phyloP scores from a whole-genome alignment of 352 stramenopile species.

The Globisporangium carolinianum region DNA sequence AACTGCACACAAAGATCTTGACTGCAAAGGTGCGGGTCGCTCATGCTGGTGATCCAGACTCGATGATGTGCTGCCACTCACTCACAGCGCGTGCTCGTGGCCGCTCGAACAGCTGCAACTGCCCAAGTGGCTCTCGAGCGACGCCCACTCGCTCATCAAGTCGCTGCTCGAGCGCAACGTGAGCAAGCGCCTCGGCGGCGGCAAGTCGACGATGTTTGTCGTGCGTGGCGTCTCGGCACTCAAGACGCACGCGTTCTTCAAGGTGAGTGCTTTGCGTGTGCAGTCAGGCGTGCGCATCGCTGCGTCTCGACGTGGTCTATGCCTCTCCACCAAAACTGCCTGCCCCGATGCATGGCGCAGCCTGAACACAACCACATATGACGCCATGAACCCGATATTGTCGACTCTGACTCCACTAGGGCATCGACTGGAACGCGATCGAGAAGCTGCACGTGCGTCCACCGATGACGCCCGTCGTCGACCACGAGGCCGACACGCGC shows the following conservation, averaged over 20 bases:
- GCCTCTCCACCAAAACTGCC: no score
- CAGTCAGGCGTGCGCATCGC: no score
- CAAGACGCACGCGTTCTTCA: conserved; percentile 94
- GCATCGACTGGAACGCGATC: conserved; percentile 91
- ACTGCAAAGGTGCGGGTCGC: conserved; percentile 41
- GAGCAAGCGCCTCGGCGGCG: conserved; percentile 89
- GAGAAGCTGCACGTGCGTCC: conserved; percentile 86
- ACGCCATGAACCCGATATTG: no score
- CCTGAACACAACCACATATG: no score
- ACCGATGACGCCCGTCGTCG: conserved; percentile 85
- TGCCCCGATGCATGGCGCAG: no score
- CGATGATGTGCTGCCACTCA: no score
- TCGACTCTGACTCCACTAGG: conserved; percentile 10
- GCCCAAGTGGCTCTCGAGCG: conserved; percentile 72
- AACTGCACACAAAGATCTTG: conserved; percentile 74
- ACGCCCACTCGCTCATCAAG: conserved; percentile 93
- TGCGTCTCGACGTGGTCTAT: no score
- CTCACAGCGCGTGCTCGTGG: neutral
- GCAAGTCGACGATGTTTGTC: conserved; percentile 97
- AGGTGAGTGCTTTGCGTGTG: conserved; percentile 21
- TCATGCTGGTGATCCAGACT: neutral
- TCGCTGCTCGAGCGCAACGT: conserved; percentile 95
- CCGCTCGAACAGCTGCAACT: conserved; percentile 40
- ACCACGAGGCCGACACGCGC: conserved; percentile 86
- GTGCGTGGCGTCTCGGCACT: conserved; percentile 93